Evolutionary conservation across 192 early-diverging fungal genomes (phyloP), one percentile per base, ranked within the genome.

Genomic region (Thoreauomyces humboldtii): DNA sequence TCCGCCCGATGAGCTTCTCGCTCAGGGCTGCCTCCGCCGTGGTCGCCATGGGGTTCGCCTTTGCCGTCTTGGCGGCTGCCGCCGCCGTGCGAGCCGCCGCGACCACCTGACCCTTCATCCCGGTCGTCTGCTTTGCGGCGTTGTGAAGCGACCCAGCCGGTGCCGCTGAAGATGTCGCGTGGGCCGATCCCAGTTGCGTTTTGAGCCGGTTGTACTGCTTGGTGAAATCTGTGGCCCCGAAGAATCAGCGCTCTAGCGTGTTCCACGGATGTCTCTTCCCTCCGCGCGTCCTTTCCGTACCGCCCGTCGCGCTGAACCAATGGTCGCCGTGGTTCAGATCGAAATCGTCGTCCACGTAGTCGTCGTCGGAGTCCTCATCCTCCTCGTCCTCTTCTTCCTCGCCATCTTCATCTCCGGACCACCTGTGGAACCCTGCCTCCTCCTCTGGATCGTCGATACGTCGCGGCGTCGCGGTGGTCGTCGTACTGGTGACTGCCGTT

Each of bases 251-350:
- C 7, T 22, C 55, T 21, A 15, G 32, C 53, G 5, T 28, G 44
- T 4, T 11, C 2, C 24, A 14, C 9, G 33, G n/a, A n/a, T n/a
- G n/a, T n/a, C n/a, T n/a, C n/a, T n/a, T n/a, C n/a, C n/a, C n/a
- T n/a, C n/a, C n/a, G n/a, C n/a, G n/a, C n/a, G n/a, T n/a, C n/a
- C n/a, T n/a, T n/a, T n/a, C n/a, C 44, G 68, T 67, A 81, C 86
- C 84, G 61, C 88, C 86, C 42, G 81, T 88, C 7, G 87, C 90
- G 53, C 80, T 82, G 72, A 87, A 89, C 88, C 90, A 87, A 46
- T 88, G 84, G 37, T 91, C 91, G 48, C 85, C 84, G 56, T 91
- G 89, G 46, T 90, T 87, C 42, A 92, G 67, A 35, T 51, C 73
- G n/a, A 77, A 65, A n/a, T 76, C 74, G 14, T 46, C 38, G 28